A percentile compares a stretch with the other conserved stretches of the same genome.
Conservation (phyloP, 176 grass and related monocot species). For the Microstegium vimineum region DNA sequence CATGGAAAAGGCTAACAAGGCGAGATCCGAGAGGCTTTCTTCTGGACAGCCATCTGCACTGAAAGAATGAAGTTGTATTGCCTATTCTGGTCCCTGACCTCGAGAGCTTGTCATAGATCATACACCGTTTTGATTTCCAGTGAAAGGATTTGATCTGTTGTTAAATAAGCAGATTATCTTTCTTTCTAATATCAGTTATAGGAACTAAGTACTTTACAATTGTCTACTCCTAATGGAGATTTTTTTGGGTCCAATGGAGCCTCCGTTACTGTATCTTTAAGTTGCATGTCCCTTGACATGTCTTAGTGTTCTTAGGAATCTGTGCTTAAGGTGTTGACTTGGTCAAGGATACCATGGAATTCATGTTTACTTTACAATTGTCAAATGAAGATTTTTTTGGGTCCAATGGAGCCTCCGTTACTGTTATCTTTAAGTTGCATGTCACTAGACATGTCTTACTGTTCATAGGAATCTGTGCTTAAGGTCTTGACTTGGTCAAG, state of each 20-base stretch:
- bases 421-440: background rate
- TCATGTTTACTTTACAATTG: background rate
- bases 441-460: background rate
- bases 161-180: conserved; percentile 17
- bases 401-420: background rate
- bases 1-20: conserved; percentile 79
- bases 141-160: background rate
- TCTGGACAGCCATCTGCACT: conserved; percentile 53
- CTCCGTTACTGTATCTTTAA: background rate
- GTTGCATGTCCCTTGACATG: background rate
- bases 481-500: background rate
- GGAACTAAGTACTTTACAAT: background rate
- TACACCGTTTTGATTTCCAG: background rate
- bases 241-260: background rate
- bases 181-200: background rate
- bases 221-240: background rate
- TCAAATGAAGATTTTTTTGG: background rate
- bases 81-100: background rate
- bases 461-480: background rate
- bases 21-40: conserved; percentile 79
- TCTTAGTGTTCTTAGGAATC: background rate
- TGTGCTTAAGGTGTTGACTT: background rate
- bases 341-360: background rate
- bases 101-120: background rate
- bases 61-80: conserved; percentile 45